These are phyloP conservation scores for Urostyla sp. DNA, from an alignment of 73 alveolate genomes.

Conservation along the genomic window DNA sequence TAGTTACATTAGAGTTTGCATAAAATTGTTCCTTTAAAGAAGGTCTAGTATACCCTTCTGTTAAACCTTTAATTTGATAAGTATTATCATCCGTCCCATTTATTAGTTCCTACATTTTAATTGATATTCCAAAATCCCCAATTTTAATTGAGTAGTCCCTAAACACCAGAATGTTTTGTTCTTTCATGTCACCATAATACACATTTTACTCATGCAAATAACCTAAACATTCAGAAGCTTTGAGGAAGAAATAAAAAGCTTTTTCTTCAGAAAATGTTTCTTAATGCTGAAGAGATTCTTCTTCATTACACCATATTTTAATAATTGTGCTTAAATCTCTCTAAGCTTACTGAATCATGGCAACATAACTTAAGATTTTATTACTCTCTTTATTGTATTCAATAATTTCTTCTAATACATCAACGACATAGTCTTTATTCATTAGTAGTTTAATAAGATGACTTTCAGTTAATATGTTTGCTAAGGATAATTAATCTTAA, in stretches of 20 bases:
- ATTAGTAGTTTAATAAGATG: not conserved
- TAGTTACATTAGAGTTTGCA: not conserved
- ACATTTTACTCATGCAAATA: constrained; percentile 18
- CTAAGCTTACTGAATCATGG: constrained; percentile 22
- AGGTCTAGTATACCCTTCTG: not conserved
- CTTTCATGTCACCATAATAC: constrained; percentile 57
- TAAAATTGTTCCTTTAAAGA: not conserved
- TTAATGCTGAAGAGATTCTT: not conserved
- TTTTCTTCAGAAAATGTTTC: constrained; percentile 14
- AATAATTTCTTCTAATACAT: constrained; percentile 48
- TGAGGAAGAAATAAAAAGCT: constrained; percentile 1
- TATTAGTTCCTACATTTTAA: not conserved
- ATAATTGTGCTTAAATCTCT: not conserved
- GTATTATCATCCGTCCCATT: not conserved
- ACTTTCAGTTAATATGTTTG: constrained; percentile 5
- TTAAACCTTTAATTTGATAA: not conserved
- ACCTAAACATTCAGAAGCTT: not conserved
- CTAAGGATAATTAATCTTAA: not conserved
- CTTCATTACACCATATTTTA: not conserved
- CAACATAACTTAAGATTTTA: constrained; percentile 11
- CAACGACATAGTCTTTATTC: constrained; percentile 8
- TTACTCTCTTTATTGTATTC: not conserved
- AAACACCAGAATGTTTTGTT: constrained; percentile 25
- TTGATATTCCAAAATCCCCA: constrained; percentile 55
- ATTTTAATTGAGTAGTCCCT: constrained; percentile 18